Evolutionary conservation across 179 eudicot genomes (phyloP).

Genomic region (Carnegiea gigantea): DNA sequence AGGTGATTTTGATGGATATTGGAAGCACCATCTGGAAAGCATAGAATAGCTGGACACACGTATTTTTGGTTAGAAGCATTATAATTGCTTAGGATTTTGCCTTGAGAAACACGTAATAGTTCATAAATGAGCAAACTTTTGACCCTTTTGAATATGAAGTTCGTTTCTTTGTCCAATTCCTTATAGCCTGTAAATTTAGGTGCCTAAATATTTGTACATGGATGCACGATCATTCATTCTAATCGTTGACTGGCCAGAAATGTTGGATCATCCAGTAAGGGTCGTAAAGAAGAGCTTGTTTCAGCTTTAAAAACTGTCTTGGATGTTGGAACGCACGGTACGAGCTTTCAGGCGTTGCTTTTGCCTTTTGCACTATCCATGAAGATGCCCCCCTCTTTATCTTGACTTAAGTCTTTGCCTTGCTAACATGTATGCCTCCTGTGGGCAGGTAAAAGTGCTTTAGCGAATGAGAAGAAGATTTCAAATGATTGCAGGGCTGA

Average conservation of each 20-base stretch:
- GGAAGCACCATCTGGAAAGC: not conserved
- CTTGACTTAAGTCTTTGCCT: not conserved
- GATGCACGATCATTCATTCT: constrained; percentile 5
- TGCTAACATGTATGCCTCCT: constrained; percentile 9
- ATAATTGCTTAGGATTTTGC: not conserved
- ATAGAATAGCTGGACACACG: not conserved
- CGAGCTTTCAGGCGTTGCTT: constrained; percentile 10
- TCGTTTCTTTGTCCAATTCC: not conserved
- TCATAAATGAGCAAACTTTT: not conserved
- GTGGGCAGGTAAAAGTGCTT: constrained; percentile 35
- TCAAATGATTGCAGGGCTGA: not conserved
- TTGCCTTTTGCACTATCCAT: not conserved
- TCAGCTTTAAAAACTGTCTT: constrained; percentile 52
- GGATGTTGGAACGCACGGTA: constrained; percentile 48
- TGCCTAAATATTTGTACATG: not conserved
- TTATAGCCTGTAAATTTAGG: not conserved
- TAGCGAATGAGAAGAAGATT: constrained; percentile 18
- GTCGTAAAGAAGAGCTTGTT: constrained; percentile 70
- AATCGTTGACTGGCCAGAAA: constrained; percentile 40
- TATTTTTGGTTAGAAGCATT: not conserved
- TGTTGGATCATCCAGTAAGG: constrained; percentile 66
- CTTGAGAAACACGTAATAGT: not conserved
- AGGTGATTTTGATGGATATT: constrained; percentile 40
- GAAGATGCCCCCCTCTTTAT: not conserved
- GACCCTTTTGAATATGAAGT: not conserved